Evolutionary conservation across 495 filamentous ascomycete species (phyloP).

Genomic region (Neurospora sp.): DNA sequence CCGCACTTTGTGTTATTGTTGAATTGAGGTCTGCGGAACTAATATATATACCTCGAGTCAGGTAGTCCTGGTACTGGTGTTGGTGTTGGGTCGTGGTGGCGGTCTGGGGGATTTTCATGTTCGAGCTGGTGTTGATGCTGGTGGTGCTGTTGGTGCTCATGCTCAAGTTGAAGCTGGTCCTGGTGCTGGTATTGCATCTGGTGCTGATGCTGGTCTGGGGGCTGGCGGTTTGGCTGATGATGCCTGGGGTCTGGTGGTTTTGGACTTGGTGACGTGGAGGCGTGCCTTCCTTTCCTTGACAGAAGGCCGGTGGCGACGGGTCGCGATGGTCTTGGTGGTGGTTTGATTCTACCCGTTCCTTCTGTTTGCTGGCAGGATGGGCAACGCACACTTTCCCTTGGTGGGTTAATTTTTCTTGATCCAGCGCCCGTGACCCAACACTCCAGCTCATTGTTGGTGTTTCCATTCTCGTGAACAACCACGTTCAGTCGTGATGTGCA

Average conservation of each 20-base stretch:
- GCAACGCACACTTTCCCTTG: neutral
- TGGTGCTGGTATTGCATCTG: neutral
- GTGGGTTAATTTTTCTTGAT: neutral
- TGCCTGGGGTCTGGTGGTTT: neutral
- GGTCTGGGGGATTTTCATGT: neutral
- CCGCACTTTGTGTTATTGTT: neutral
- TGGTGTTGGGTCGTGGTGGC: neutral
- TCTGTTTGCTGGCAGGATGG: neutral
- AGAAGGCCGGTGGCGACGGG: neutral
- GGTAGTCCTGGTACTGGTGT: neutral
- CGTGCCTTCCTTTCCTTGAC: neutral
- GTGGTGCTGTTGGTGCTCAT: neutral
- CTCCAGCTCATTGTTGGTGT: neutral
- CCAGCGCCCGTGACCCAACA: neutral
- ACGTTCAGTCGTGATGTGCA: neutral
- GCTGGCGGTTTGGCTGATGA: neutral
- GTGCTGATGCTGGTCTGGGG: neutral
- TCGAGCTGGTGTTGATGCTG: neutral
- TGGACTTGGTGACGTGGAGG: neutral
- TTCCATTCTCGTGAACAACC: neutral
- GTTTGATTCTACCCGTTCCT: neutral
- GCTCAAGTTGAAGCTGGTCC: neutral
- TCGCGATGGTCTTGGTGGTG: neutral
- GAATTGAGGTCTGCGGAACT: neutral
- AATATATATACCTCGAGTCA: neutral